Evolutionary conservation across 768 basidiomycete genomes (phyloP), one percentile per base, ranked within the genome.

Genomic region (Collybiopsis confluens): DNA sequence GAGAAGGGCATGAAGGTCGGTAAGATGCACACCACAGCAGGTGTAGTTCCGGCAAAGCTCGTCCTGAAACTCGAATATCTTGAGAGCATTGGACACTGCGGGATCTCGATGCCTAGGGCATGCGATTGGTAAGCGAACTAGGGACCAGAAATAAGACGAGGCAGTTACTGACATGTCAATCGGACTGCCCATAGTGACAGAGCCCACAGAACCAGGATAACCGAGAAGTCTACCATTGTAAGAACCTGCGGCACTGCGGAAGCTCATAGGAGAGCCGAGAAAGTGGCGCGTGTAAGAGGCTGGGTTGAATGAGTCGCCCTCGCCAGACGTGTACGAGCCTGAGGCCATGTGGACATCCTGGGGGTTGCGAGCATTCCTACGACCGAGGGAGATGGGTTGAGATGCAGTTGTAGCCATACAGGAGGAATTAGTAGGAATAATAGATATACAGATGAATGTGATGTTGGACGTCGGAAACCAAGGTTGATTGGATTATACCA

Each of bases 41-140:
- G 85, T 84, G 72, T 93, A 97, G 66, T 96, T 86, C 58, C 87
- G 85, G 68, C 90, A 92, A 83, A 89, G 71, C 58, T 92, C 90
- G 57, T 85, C 86, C 62, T 90, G 86, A 46, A 79, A 75, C 61
- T 86, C 83, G 57, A 85, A 77, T 16, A 81, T 72, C 36, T 79
- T 80, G 64, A 88, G 74, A 3, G 87, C 86, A 64, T 86, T 86
- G 62, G 85, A 68, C 33, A 90, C 73, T 0, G 73, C 79, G 38
- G 51, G 72, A 60, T 87, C 86, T 55, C 2, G 84, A 86, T 0
- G 83, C 74, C 3, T 73, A 71, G 56, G 47, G 45, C 38, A 33
- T 28, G 21, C 23, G 27, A 44, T 42, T 49, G 45, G 45, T 28
- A 35, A 21, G 21, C 28, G 41, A 43, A 30, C 10, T 21, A 26